A percentile compares a stretch with the other conserved stretches of the same genome.
phyloP scores from a whole-genome alignment of 495 filamentous ascomycete species.

The Penicillium paradoxum region DNA sequence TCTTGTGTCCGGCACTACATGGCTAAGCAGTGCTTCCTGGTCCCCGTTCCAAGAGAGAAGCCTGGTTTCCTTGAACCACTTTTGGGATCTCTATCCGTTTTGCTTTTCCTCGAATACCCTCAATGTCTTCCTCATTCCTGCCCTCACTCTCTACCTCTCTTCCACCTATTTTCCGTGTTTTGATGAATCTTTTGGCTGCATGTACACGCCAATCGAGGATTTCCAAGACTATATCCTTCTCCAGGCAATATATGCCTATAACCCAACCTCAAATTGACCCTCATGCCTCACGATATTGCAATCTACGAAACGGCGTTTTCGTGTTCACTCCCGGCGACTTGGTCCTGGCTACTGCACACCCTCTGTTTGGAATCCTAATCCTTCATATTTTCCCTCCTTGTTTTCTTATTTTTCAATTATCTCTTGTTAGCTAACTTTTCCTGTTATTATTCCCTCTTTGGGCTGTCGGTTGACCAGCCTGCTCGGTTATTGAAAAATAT shows the following conservation, averaged over 20 bases:
- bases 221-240: slow-evolving; percentile 9
- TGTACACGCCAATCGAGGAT: neutral
- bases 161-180: neutral
- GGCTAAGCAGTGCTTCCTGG: slow-evolving; percentile 11
- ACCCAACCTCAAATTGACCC: slow-evolving; percentile 17
- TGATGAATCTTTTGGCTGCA: slow-evolving; percentile 3
- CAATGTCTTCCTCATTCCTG: neutral
- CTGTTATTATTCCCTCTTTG: neutral
- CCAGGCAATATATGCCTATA: slow-evolving; percentile 3
- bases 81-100: neutral
- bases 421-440: slow-evolving; percentile 11
- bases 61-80: neutral
- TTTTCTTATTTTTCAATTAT: slow-evolving; percentile 5
- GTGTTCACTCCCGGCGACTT: slow-evolving; percentile 12
- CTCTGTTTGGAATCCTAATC: slow-evolving; percentile 8
- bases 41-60: neutral
- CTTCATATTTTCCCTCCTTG: slow-evolving; percentile 5
- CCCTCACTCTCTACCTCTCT: neutral
- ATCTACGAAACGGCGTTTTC: slow-evolving; percentile 25
- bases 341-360: slow-evolving; percentile 8
- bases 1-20: neutral
- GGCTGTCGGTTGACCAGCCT: neutral
- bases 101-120: slow-evolving; percentile 2
- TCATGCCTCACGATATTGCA: slow-evolving; percentile 28
- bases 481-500: neutral